Base-by-base conservation (phyloP, 352 stramenopile species). In the Pythium chondricola region DNA sequence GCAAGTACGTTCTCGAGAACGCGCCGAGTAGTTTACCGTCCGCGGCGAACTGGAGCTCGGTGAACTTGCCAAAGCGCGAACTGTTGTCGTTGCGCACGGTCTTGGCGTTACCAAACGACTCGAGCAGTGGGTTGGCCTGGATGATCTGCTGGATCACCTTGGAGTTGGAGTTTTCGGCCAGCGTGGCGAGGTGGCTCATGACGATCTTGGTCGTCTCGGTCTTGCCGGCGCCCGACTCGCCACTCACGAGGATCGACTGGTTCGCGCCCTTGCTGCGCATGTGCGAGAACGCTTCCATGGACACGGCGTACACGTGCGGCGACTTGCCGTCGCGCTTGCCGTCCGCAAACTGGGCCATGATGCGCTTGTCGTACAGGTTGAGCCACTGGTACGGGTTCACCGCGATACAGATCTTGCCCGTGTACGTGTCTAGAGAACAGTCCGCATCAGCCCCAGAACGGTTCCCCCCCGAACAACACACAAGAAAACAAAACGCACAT, bases 191-290 rank as follows among this genome's bases (percentile, higher is more conserved):
- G 58, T 97, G 93, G 41, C 81, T 90, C 83, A 98, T 95, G 43
- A 97, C 83, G 56, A 97, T 96, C 69, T 98, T 98, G 16, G 95
- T 97, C 10, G 94, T 97, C 68, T 98, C 93, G 0, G 95, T 98
- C 65, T 98, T 98, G 43, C 95, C 95, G 25, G 95, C 93, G 37
- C 95, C 95, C 11, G 82, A 97, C 61, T 98, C 95, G 27, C 95
- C 95, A 39, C 71, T 95, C 3, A 98, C 91, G 11, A 98, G 66
- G 62, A 98, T 97, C 31, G 85, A 97, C 65, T 98, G 95, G 67
- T 98, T 95, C 35, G 84, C 68, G 36, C 69, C 59, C 18, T 74
- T 64, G 26, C 69, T 58, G 25, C 74, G 63, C 82, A 95, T 90
- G 52, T 88, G 82, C 48, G 77, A 81, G 51, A 92, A 93, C 2